phyloP scores from a whole-genome alignment of 2,329 filamentous ascomycete genomes.

The Chrysoporthe austroafricana region DNA sequence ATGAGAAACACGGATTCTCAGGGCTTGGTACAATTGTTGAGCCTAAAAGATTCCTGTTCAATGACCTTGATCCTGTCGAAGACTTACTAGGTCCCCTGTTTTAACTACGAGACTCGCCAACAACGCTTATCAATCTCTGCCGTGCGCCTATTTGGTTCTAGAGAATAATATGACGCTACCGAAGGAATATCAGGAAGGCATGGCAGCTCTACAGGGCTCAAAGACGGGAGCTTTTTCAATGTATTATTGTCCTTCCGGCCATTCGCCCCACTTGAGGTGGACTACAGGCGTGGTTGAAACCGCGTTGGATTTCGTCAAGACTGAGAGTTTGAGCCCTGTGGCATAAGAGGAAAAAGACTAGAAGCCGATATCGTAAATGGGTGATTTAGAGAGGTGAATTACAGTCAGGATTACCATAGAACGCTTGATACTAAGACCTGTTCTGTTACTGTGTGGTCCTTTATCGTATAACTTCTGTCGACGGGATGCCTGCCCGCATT shows the following conservation, averaged over 20 bases:
- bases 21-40: constrained; percentile 35
- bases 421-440: too few relatives aligned
- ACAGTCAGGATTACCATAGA: too few relatives aligned
- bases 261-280: constrained; percentile 41
- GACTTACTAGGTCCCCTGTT: constrained; percentile 36
- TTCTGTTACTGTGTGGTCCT: too few relatives aligned
- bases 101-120: constrained; percentile 37
- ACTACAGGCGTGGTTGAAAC: constrained; percentile 34
- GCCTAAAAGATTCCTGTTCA: constrained; percentile 36
- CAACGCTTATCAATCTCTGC: constrained; percentile 37
- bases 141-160: constrained; percentile 40
- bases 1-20: constrained; percentile 8
- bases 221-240: constrained; percentile 35
- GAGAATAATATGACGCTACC: constrained; percentile 37
- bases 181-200: constrained; percentile 38
- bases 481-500: too few relatives aligned
- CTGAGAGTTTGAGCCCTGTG: too few relatives aligned
- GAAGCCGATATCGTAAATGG: too few relatives aligned
- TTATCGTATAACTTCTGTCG: too few relatives aligned
- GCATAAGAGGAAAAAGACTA: too few relatives aligned
- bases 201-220: constrained; percentile 35
- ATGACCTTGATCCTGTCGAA: constrained; percentile 33
- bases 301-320: constrained; percentile 32
- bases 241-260: constrained; percentile 35
- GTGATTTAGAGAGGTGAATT: too few relatives aligned